Evolutionary conservation across 352 stramenopile genomes (phyloP).

Genomic region (Phytophthora pinifolia): DNA sequence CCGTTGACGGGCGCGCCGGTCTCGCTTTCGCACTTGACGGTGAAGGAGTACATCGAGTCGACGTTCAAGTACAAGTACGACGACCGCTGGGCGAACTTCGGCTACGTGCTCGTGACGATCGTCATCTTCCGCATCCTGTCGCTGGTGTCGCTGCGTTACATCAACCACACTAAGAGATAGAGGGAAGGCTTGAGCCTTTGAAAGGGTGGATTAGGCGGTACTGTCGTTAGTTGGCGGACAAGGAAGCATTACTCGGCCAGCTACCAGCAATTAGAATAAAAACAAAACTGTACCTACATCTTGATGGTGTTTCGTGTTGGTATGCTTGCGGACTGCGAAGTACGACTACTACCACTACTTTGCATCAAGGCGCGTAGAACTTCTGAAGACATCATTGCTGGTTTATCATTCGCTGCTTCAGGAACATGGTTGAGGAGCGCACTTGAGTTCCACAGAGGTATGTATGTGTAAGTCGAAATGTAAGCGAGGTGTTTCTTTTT

Average conservation of each 20-base stretch:
- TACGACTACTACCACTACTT: no score
- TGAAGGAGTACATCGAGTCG: slow-evolving; percentile 15
- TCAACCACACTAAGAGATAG: slow-evolving; percentile 13
- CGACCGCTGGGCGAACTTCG: slow-evolving; percentile 12
- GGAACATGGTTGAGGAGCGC: no score
- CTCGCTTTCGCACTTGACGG: slow-evolving; percentile 6
- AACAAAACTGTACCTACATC: slow-evolving; percentile 3
- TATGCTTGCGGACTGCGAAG: no score
- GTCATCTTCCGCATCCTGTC: slow-evolving; percentile 8
- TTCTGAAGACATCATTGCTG: no score
- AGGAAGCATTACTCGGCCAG: slow-evolving; percentile 1
- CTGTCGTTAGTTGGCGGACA: slow-evolving; percentile 3
- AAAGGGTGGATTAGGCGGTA: background rate
- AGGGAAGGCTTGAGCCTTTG: background rate
- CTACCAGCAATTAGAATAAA: slow-evolving; percentile 8
- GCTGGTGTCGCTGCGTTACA: slow-evolving; percentile 10
- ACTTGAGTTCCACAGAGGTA: no score
- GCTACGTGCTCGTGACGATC: slow-evolving; percentile 13
- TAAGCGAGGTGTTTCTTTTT: no score
- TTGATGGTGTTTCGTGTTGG: background rate
- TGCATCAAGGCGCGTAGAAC: no score
- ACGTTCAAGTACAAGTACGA: slow-evolving; percentile 10
- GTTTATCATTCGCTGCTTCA: no score
- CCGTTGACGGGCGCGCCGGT: slow-evolving; percentile 7
- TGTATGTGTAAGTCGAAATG: no score